phyloP scores from a whole-genome alignment of 495 filamentous ascomycete genomes.

The Aspergillus avenaceus region DNA sequence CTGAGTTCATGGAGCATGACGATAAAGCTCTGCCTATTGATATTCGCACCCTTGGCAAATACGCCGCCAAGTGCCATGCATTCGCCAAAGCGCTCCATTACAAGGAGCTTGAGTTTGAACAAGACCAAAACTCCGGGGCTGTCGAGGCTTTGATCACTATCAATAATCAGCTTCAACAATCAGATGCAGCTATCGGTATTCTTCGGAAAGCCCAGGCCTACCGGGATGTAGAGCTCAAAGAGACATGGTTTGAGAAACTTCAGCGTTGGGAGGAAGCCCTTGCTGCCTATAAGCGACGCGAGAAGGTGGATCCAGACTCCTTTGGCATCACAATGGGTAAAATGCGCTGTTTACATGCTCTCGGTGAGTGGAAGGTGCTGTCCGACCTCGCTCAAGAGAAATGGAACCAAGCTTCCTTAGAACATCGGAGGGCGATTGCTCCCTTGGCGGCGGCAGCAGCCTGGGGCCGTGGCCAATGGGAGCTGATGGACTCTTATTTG shows the following conservation, averaged over 20 bases:
- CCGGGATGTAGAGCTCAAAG: slow-evolving; percentile 87
- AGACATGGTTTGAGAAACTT: slow-evolving; percentile 98
- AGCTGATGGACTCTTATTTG: slow-evolving; percentile 94
- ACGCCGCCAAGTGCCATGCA: slow-evolving; percentile 92
- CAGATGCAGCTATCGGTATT: slow-evolving; percentile 95
- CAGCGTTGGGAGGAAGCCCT: slow-evolving; percentile 99
- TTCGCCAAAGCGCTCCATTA: slow-evolving; percentile 98
- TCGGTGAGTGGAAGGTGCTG: slow-evolving; percentile 94
- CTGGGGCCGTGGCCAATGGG: slow-evolving; percentile 97
- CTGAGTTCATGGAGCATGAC: slow-evolving; percentile 99
- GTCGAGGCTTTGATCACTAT: slow-evolving; percentile 97
- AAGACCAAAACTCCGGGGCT: slow-evolving; percentile 92
- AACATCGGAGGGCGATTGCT: slow-evolving; percentile 83
- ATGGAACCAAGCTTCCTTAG: slow-evolving; percentile 79
- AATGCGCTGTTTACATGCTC: slow-evolving; percentile 95
- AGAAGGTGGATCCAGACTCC: slow-evolving; percentile 64
- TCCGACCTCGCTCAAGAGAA: slow-evolving; percentile 85
- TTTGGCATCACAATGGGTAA: slow-evolving; percentile 98
- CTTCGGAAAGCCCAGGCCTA: slow-evolving; percentile 91
- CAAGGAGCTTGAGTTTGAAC: slow-evolving; percentile 96
- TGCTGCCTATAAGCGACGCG: slow-evolving; percentile 78
- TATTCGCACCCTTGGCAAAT: slow-evolving; percentile 85
- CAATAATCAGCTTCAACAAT: slow-evolving; percentile 97
- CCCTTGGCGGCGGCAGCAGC: slow-evolving; percentile 91
- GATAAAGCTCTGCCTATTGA: slow-evolving; percentile 98